Percentiles rank a stretch among this genome's conserved stretches.
Conservation (phyloP, 768 basidiomycete species). For the Galerina marginata region DNA sequence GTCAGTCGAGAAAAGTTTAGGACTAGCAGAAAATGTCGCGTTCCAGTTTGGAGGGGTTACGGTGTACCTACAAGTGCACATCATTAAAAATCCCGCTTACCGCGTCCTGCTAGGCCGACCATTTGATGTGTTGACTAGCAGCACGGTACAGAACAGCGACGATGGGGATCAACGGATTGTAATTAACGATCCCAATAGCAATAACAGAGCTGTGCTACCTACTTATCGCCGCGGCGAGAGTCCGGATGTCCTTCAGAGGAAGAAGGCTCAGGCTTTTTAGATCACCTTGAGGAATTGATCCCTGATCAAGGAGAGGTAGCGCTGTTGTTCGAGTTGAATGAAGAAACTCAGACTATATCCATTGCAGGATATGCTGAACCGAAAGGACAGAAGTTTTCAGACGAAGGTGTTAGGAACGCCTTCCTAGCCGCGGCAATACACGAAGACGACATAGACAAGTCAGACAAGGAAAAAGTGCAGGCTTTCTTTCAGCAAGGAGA, state of each 20-base stretch:
- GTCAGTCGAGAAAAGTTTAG: slow-evolving; percentile 23
- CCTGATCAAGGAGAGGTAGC: not conserved
- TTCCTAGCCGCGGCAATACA: no score
- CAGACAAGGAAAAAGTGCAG: no score
- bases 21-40: slow-evolving; percentile 32
- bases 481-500: no score
- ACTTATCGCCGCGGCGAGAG: slow-evolving; percentile 7
- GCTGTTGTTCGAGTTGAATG: slow-evolving; percentile 4
- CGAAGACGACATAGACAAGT: no score
- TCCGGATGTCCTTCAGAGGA: not conserved
- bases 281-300: slow-evolving; percentile 7
- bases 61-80: slow-evolving; percentile 33
- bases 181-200: slow-evolving; percentile 30
- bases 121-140: slow-evolving; percentile 32
- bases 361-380: no score
- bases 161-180: slow-evolving; percentile 28
- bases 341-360: not conserved
- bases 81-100: slow-evolving; percentile 30
- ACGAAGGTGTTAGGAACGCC: no score
- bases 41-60: slow-evolving; percentile 26
- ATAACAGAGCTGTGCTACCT: slow-evolving; percentile 10
- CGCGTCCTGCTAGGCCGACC: slow-evolving; percentile 34
- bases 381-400: no score
- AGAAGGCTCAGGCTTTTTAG: not conserved
- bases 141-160: slow-evolving; percentile 17